Base-by-base conservation (phyloP, 2,329 filamentous ascomycete species). In the Coniochaeta sp. region DNA sequence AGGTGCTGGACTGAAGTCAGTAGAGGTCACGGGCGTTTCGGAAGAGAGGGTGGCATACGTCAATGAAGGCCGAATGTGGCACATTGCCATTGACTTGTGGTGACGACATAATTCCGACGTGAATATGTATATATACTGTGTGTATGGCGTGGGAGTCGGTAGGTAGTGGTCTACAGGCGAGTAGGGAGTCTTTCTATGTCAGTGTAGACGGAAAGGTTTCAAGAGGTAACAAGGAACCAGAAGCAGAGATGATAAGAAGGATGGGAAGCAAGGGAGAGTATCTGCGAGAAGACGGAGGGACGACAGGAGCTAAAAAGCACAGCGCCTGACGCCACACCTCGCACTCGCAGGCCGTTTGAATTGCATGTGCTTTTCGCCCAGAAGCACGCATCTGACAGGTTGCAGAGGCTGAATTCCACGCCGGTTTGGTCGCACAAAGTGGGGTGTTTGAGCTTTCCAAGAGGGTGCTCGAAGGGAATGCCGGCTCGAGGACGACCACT, bases 1-100 rank as follows among this genome's bases (percentile, higher is more conserved):
- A 97, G 82, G 72, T 97, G 93, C 91, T 96, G 67, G 60, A 17
- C 40, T 60, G 60, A 63, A 68, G 55, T 36, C 57, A 54, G 59
- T 47, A 28, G 22, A 32, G 40, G 17, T 26, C n/a, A 28, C 10
- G 12, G 12, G 34, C 9, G 6, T 6, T 8, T 7, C 14, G 34
- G 12, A 14, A 24, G 12, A 17, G 12, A 22, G 22, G 7, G 16
- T 24, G 14, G 62, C 73, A 40, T 75, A 82, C 80, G 69, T 79
- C 74, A 59, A 83, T 59, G 68, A 82, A 82, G 60, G 77, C 79
- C 56, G 80, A 84, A 65, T 72, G 73, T 42, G 73, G 71, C 59
- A 78, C 70, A 61, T 82, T 79, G 69, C 80, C 80, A 68, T 83
- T 83, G 61, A 82, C 78, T 67, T 82, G 79, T 42, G 68, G 62